These are phyloP conservation scores for Mycena olivaceomarginata DNA, from an alignment of 768 basidiomycete species.

Conservation along the genomic window DNA sequence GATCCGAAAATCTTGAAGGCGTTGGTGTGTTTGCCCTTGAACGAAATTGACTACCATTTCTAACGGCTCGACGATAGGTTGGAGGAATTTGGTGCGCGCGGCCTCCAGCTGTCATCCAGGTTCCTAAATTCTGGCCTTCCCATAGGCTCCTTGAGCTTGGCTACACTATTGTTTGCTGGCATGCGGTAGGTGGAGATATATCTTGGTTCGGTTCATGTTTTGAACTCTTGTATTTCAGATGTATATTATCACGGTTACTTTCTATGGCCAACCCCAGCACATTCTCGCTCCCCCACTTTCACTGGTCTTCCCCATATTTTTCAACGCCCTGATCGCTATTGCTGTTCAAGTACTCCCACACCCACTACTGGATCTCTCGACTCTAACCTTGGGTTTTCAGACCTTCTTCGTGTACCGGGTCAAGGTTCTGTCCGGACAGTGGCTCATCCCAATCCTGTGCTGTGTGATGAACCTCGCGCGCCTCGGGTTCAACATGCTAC, in stretches of 20 bases:
- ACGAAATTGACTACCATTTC: neutral
- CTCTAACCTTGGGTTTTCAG: neutral
- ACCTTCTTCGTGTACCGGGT: conserved; percentile 8
- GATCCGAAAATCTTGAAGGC: neutral
- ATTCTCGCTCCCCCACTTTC: neutral
- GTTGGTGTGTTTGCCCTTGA: neutral
- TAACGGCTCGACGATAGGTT: neutral
- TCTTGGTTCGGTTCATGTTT: neutral
- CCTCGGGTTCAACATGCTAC: conserved; percentile 1
- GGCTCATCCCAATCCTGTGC: neutral
- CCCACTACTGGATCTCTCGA: neutral
- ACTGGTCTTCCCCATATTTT: neutral
- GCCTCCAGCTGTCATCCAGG: neutral
- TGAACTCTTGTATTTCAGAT: neutral
- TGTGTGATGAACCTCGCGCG: conserved; percentile 1
- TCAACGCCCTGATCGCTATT: neutral
- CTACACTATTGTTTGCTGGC: neutral
- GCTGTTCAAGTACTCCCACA: conserved; percentile 3
- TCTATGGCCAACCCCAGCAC: conserved; percentile 1
- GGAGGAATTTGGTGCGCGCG: neutral
- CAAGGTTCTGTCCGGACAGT: neutral
- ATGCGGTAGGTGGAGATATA: neutral
- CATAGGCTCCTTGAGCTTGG: conserved; percentile 1
- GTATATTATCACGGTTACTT: neutral
- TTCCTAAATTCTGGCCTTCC: neutral